Evolutionary conservation across 2,329 filamentous ascomycete species (phyloP).

Genomic region (Apiospora kogelbergensis): DNA sequence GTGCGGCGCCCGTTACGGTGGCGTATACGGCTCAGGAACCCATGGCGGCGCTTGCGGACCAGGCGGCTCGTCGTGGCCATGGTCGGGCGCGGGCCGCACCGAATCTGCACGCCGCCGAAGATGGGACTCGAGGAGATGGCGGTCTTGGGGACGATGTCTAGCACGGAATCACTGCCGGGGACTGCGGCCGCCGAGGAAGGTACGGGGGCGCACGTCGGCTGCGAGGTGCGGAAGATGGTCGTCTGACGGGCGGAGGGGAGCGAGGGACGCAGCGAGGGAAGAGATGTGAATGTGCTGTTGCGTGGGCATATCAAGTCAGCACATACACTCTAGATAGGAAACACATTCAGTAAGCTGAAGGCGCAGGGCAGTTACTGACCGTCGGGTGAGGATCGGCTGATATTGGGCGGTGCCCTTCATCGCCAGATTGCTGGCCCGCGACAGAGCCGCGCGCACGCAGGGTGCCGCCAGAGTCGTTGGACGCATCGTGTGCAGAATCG

Average conservation of each 20-base stretch:
- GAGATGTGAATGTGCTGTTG: conserved; percentile 46
- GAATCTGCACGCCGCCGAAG: conserved; percentile 49
- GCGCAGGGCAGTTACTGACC: not conserved
- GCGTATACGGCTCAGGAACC: conserved; percentile 53
- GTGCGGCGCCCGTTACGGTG: conserved; percentile 53
- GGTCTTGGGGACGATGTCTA: conserved; percentile 37
- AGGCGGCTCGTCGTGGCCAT: conserved; percentile 55
- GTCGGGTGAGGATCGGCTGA: not conserved
- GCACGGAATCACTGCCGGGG: conserved; percentile 16
- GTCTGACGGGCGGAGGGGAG: conserved; percentile 30
- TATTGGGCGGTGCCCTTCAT: not conserved
- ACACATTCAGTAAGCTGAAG: too few species aligned
- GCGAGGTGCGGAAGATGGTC: conserved; percentile 26
- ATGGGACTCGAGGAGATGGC: conserved; percentile 54
- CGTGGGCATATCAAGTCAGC: not conserved
- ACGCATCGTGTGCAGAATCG: not conserved
- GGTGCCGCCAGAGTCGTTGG: conserved; percentile 5
- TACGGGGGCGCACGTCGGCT: conserved; percentile 28
- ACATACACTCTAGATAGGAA: not conserved
- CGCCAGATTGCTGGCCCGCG: conserved; percentile 3
- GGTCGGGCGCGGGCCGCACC: conserved; percentile 59
- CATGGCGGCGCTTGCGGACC: conserved; percentile 59
- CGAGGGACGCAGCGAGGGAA: conserved; percentile 51
- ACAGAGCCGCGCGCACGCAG: conserved; percentile 9
- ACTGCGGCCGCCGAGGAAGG: conserved; percentile 19